These are phyloP conservation scores for Hericium rajendrae DNA, from an alignment of 768 basidiomycete species.

Conservation along the genomic window DNA sequence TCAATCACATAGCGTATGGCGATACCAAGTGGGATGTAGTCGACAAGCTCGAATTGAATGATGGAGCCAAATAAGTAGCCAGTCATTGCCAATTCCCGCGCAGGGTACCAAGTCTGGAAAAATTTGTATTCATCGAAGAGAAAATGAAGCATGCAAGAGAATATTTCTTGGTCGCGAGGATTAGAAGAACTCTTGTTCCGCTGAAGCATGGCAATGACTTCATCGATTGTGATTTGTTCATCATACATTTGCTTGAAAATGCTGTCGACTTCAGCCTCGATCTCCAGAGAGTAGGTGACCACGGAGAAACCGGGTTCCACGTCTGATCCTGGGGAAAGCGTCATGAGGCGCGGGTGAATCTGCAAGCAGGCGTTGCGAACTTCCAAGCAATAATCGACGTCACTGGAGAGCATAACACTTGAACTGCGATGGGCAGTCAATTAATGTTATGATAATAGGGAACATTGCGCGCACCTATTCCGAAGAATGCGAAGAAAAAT, in stretches of 20 bases:
- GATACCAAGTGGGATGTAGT: constrained; percentile 90
- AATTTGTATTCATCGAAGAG: constrained; percentile 99
- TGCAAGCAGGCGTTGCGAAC: constrained; percentile 89
- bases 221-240: constrained; percentile 88
- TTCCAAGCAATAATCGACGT: constrained; percentile 82
- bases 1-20: constrained; percentile 96
- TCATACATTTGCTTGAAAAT: constrained; percentile 99
- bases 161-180: constrained; percentile 85
- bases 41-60: constrained; percentile 87
- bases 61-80: constrained; percentile 94
- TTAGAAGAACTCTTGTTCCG: constrained; percentile 76
- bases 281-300: constrained; percentile 78
- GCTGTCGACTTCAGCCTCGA: constrained; percentile 86
- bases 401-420: constrained; percentile 61
- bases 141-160: constrained; percentile 99
- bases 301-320: constrained; percentile 88
- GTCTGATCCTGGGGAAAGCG: constrained; percentile 76
- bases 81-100: constrained; percentile 91
- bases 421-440: constrained; percentile 35
- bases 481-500: constrained; percentile 88
- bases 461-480: constrained; percentile 47
- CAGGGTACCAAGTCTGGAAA: constrained; percentile 93
- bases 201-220: constrained; percentile 83
- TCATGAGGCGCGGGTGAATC: constrained; percentile 94
- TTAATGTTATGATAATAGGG: not conserved